Conservation (phyloP, 108 stramenopile genomes). For the Nannochloropsis salina region DNA sequence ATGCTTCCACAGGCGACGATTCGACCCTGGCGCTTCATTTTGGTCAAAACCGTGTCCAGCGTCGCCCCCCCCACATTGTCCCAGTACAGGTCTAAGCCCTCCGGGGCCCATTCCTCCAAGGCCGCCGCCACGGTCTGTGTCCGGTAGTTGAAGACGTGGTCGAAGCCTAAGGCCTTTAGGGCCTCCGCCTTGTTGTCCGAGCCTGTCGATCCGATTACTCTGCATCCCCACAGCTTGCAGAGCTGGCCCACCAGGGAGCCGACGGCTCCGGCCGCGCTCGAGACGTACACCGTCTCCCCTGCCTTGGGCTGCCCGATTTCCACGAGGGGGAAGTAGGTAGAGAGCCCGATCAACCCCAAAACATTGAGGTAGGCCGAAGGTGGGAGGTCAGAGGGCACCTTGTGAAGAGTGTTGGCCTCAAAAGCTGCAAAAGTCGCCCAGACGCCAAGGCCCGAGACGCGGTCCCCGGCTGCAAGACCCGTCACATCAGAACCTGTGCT, state of each 20-base stretch:
- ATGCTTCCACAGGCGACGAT: slow-evolving; percentile 24
- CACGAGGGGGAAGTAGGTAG: background rate
- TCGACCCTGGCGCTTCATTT: slow-evolving; percentile 8
- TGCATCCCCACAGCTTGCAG: slow-evolving; percentile 6
- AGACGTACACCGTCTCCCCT: slow-evolving; percentile 24
- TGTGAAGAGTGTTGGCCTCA: background rate
- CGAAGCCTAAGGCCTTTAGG: background rate
- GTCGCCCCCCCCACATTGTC: slow-evolving; percentile 22
- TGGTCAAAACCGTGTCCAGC: slow-evolving; percentile 18
- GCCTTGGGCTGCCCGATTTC: background rate
- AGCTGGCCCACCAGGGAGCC: slow-evolving; percentile 23
- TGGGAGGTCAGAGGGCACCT: background rate
- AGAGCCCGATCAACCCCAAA: background rate
- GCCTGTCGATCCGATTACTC: slow-evolving; percentile 20
- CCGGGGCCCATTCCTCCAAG: background rate
- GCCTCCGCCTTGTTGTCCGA: background rate
- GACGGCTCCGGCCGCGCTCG: slow-evolving; percentile 17
- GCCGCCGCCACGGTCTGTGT: background rate
- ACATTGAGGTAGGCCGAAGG: background rate
- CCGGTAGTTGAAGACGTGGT: slow-evolving; percentile 18
- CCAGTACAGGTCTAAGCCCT: slow-evolving; percentile 25
- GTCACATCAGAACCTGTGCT: background rate
- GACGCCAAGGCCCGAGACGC: background rate
- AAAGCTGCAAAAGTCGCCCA: slow-evolving; percentile 11
- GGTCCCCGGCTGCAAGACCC: background rate